Evolutionary conservation across 495 filamentous ascomycete genomes (phyloP).

Genomic region (Diplogelasinospora grovesii): DNA sequence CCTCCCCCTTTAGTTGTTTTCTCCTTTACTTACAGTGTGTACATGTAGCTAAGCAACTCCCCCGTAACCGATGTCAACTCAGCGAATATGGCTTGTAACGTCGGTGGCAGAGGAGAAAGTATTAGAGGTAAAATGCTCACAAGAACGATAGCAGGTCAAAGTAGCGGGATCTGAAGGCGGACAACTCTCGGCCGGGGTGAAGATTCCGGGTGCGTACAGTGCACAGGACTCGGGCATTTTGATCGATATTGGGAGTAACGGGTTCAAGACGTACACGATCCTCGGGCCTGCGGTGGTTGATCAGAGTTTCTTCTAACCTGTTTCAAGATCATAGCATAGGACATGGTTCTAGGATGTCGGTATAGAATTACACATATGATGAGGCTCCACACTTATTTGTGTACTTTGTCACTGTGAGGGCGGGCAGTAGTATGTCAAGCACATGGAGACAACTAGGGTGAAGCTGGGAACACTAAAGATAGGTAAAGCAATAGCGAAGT

Average conservation of each 20-base stretch:
- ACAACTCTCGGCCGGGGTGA: slow-evolving; percentile 33
- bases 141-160: slow-evolving; percentile 31
- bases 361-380: too few relatives aligned
- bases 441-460: too few relatives aligned
- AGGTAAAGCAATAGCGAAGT: too few relatives aligned
- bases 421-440: too few relatives aligned
- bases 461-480: too few relatives aligned
- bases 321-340: too few relatives aligned
- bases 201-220: slow-evolving; percentile 44
- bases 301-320: slow-evolving; percentile 18
- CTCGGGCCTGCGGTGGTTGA: slow-evolving; percentile 27
- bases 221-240: slow-evolving; percentile 40
- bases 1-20: too few relatives aligned
- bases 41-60: slow-evolving; percentile 36
- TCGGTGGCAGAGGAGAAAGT: slow-evolving; percentile 23
- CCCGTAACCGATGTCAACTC: slow-evolving; percentile 33
- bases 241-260: slow-evolving; percentile 35
- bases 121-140: neutral
- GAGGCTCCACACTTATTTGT: too few relatives aligned
- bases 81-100: slow-evolving; percentile 32
- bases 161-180: slow-evolving; percentile 28
- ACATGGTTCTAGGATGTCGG: too few relatives aligned
- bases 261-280: slow-evolving; percentile 28
- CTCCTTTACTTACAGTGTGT: too few relatives aligned
- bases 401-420: too few relatives aligned